phyloP scores from a whole-genome alignment of 306 rosid species.

The Sicyos edulis region DNA sequence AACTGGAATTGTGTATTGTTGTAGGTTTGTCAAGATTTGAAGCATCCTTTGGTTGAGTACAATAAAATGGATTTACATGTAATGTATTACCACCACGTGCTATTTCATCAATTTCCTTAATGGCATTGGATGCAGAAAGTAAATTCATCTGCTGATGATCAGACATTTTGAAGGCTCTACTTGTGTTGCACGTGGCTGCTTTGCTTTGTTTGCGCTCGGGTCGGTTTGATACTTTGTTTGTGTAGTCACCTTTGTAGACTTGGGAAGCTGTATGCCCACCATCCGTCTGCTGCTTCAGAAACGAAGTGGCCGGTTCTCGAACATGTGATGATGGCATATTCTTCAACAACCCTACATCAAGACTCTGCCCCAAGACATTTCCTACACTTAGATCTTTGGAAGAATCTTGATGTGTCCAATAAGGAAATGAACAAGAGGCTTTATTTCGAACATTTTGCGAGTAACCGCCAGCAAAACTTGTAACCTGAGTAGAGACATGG shows the following conservation, averaged over 20 bases:
- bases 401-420: slow-evolving; percentile 28
- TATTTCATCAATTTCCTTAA: no score
- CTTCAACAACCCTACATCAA: slow-evolving; percentile 23
- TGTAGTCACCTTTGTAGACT: slow-evolving; percentile 26
- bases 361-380: slow-evolving; percentile 20
- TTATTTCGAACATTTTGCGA: slow-evolving; percentile 27
- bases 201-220: slow-evolving; percentile 22
- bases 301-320: slow-evolving; percentile 24
- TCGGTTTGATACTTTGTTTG: slow-evolving; percentile 19
- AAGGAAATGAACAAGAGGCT: slow-evolving; percentile 22
- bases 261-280: slow-evolving; percentile 23
- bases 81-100: slow-evolving; percentile 21
- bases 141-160: slow-evolving; percentile 26
- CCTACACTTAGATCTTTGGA: slow-evolving; percentile 28
- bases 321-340: slow-evolving; percentile 18
- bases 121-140: slow-evolving; percentile 17
- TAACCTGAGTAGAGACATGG: slow-evolving; percentile 26
- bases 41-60: slow-evolving; percentile 29
- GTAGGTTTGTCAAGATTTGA: slow-evolving; percentile 20
- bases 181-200: slow-evolving; percentile 19
- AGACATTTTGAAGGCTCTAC: slow-evolving; percentile 16
- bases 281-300: slow-evolving; percentile 27
- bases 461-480: slow-evolving; percentile 26
- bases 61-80: slow-evolving; percentile 21
- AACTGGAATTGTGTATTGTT: background rate